Conservation (phyloP, 1,284 basidiomycete species). For the Anthracocystis setariae region DNA sequence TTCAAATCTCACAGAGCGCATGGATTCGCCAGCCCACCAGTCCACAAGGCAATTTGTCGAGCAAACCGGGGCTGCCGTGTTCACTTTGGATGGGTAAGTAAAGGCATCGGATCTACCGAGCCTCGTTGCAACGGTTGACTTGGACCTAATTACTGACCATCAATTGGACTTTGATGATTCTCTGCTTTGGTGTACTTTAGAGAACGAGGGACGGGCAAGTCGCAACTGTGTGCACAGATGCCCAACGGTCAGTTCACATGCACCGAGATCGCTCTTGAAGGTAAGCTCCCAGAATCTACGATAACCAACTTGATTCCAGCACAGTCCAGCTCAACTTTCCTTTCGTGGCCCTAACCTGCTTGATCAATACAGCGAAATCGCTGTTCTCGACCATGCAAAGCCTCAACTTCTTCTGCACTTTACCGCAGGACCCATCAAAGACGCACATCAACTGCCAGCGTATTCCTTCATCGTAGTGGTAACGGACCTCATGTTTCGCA, state of each 20-base stretch:
- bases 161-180: not conserved
- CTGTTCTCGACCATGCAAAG: constrained; percentile 56
- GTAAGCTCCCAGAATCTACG: constrained; percentile 15
- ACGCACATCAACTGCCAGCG: constrained; percentile 56
- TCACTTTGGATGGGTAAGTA: constrained; percentile 46
- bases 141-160: not conserved
- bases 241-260: constrained; percentile 38
- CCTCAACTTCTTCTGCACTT: constrained; percentile 55
- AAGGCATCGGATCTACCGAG: constrained; percentile 1
- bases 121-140: no score
- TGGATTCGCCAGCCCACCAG: constrained; percentile 43
- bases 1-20: constrained; percentile 43
- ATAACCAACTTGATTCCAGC: no score
- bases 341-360: not conserved
- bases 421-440: constrained; percentile 52
- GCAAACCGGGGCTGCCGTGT: constrained; percentile 33
- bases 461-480: constrained; percentile 32
- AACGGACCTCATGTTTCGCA: not conserved
- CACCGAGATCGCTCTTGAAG: constrained; percentile 52
- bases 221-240: constrained; percentile 42
- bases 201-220: constrained; percentile 41
- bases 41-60: constrained; percentile 34
- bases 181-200: constrained; percentile 1
- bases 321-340: not conserved
- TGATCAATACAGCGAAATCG: constrained; percentile 30